These are phyloP conservation scores for Cyclanthera cordifolia DNA, from an alignment of 306 rosid species.

Conservation along the genomic window DNA sequence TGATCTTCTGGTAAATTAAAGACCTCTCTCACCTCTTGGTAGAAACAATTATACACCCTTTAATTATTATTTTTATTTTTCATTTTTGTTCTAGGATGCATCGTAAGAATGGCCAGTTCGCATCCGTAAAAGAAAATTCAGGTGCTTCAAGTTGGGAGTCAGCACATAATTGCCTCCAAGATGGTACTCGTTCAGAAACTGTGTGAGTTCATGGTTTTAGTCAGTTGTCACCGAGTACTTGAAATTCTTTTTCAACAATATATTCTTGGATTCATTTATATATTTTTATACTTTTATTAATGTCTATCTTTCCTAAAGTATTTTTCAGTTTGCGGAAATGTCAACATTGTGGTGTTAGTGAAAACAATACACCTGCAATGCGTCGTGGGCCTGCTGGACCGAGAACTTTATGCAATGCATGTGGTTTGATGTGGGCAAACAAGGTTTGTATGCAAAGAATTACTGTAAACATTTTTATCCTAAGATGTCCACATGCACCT, in stretches of 20 bases:
- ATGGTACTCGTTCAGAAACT: conserved; percentile 53
- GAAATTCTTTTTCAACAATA: background rate
- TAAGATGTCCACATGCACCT: background rate
- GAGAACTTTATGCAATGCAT: conserved; percentile 90
- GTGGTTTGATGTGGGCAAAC: conserved; percentile 99
- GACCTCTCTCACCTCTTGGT: background rate
- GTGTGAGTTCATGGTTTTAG: conserved; percentile 43
- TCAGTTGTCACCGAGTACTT: background rate
- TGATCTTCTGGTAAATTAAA: background rate
- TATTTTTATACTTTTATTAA: background rate
- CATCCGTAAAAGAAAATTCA: conserved; percentile 59
- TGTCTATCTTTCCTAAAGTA: background rate
- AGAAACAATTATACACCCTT: background rate
- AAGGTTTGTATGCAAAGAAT: conserved; percentile 38
- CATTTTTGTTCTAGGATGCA: conserved; percentile 55
- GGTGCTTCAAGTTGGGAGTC: conserved; percentile 56
- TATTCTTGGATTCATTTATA: background rate
- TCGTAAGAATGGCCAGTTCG: conserved; percentile 22
- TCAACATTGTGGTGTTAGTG: conserved; percentile 83
- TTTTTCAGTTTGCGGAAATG: conserved; percentile 57
- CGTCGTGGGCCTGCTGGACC: conserved; percentile 99
- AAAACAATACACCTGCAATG: conserved; percentile 93
- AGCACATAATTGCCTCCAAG: conserved; percentile 38
- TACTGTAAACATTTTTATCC: conserved; percentile 5
- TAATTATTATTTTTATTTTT: conserved; percentile 12